A percentile compares a stretch with the other conserved stretches of the same genome.
Conservation (phyloP, 1,139 yeast genomes). For the Debaryomycetaceae sp. region DNA sequence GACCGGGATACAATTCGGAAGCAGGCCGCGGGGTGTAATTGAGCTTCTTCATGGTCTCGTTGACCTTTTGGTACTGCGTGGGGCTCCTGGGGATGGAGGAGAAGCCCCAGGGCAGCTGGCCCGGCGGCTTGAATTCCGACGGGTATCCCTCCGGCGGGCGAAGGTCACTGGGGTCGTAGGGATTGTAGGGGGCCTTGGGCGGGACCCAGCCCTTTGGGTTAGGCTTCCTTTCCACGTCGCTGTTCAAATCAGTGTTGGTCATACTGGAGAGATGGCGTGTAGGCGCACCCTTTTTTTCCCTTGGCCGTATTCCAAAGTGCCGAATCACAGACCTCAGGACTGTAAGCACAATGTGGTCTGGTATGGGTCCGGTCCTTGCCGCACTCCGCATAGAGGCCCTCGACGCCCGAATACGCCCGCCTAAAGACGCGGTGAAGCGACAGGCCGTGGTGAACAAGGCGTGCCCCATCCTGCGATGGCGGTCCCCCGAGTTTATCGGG, state of each 20-base stretch:
- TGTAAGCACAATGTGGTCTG: constrained; percentile 4
- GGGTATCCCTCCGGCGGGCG: constrained; percentile 84
- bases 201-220: constrained; percentile 78
- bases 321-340: too few species aligned
- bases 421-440: constrained; percentile 38
- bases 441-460: constrained; percentile 34
- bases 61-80: constrained; percentile 57
- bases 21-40: constrained; percentile 75
- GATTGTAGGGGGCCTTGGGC: constrained; percentile 77
- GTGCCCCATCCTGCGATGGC: constrained; percentile 52
- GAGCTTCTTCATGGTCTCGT: constrained; percentile 61
- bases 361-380: constrained; percentile 13
- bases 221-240: constrained; percentile 44
- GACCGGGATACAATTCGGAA: constrained; percentile 68
- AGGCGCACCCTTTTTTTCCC: neutral
- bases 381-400: constrained; percentile 68
- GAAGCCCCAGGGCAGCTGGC: constrained; percentile 42
- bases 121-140: constrained; percentile 57
- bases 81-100: constrained; percentile 58
- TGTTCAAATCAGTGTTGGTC: constrained; percentile 1
- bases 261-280: neutral
- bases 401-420: constrained; percentile 53
- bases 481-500: constrained; percentile 58
- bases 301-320: too few species aligned
- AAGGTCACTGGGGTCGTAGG: constrained; percentile 66